Evolutionary conservation across 352 stramenopile species (phyloP).

Genomic region (Lagenidium sp.): DNA sequence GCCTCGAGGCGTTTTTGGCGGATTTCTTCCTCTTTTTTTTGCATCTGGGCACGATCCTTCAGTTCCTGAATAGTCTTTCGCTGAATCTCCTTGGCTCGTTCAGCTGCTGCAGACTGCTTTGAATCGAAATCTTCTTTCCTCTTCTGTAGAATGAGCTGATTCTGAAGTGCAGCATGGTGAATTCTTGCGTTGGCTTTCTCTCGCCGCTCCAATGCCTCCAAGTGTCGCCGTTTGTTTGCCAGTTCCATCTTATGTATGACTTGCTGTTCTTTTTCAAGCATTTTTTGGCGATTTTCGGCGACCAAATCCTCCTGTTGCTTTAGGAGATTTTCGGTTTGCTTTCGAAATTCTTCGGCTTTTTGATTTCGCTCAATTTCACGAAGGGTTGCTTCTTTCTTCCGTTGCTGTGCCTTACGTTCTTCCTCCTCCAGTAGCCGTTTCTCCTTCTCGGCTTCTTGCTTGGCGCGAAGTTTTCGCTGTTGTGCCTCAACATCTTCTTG

Average conservation of each 20-base stretch:
- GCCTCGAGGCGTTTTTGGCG: conserved; percentile 56
- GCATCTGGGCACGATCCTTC: conserved; percentile 41
- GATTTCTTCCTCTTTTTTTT: conserved; percentile 58
- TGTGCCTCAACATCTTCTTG: conserved; percentile 43
- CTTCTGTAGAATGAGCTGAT: conserved; percentile 45
- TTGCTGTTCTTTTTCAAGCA: conserved; percentile 58
- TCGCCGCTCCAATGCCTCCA: conserved; percentile 41
- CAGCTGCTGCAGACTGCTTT: conserved; percentile 39
- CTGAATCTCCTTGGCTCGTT: conserved; percentile 52
- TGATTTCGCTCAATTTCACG: conserved; percentile 42
- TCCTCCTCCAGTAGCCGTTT: conserved; percentile 32
- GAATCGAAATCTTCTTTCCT: conserved; percentile 52
- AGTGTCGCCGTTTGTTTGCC: conserved; percentile 31
- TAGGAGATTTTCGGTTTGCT: conserved; percentile 52
- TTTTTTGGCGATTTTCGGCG: conserved; percentile 29
- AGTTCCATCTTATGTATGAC: conserved; percentile 51
- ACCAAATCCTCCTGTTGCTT: conserved; percentile 56
- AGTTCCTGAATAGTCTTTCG: conserved; percentile 43
- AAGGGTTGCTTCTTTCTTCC: conserved; percentile 30
- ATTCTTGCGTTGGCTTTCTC: conserved; percentile 45
- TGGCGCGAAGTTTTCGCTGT: conserved; percentile 31
- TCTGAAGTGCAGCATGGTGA: conserved; percentile 43
- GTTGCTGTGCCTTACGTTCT: conserved; percentile 19
- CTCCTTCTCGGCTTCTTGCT: conserved; percentile 40
- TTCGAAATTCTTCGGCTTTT: conserved; percentile 62